phyloP scores from a whole-genome alignment of 441 rosid species.

The Mallotus japonicus region DNA sequence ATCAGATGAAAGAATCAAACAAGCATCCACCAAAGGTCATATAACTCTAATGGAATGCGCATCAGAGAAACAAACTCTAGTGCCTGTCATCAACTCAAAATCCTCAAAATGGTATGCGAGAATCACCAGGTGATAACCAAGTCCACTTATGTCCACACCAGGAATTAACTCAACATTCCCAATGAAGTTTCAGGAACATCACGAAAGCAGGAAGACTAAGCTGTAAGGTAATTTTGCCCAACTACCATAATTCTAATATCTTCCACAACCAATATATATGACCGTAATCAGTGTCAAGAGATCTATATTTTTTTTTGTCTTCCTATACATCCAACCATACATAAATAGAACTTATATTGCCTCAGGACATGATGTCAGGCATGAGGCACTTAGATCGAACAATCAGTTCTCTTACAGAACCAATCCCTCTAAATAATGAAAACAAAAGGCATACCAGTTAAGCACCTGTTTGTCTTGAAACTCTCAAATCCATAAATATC shows the following conservation, averaged over 20 bases:
- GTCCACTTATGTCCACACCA: constrained; percentile 6
- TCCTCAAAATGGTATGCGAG: constrained; percentile 2
- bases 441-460: constrained; percentile 62
- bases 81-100: background rate
- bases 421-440: constrained; percentile 31
- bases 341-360: constrained; percentile 14
- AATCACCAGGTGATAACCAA: background rate
- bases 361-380: constrained; percentile 18
- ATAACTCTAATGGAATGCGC: background rate
- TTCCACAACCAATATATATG: background rate
- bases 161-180: background rate
- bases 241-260: constrained; percentile 3
- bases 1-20: constrained; percentile 26
- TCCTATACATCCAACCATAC: constrained; percentile 9
- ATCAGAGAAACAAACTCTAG: background rate
- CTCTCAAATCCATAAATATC: constrained; percentile 99
- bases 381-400: constrained; percentile 13
- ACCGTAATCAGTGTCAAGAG: background rate
- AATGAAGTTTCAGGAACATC: background rate
- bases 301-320: background rate
- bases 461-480: constrained; percentile 99
- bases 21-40: constrained; percentile 15
- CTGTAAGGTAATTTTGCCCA: constrained; percentile 4
- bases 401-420: constrained; percentile 28
- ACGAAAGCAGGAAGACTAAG: constrained; percentile 5